Percentiles rank a stretch among this genome's conserved stretches.
phyloP scores from a whole-genome alignment of 2,329 filamentous ascomycete genomes.

The Gyromitra esculenta region DNA sequence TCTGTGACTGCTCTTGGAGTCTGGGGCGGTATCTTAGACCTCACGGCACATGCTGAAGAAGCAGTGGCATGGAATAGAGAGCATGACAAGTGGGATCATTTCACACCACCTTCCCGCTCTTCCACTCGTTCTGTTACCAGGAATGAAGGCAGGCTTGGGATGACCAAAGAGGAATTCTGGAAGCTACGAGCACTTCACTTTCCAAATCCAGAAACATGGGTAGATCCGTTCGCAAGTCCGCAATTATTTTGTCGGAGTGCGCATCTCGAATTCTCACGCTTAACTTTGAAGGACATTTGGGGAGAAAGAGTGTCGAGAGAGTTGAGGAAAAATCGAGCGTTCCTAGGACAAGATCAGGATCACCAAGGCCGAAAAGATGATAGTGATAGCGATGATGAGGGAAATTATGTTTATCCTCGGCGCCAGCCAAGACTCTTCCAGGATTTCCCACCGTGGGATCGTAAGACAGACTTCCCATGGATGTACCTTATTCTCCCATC shows the following conservation, averaged over 20 bases:
- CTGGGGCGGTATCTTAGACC: slow-evolving; percentile 36
- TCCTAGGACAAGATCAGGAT: background rate
- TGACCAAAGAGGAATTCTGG: slow-evolving; percentile 16
- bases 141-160: slow-evolving; percentile 1
- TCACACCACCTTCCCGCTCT: background rate
- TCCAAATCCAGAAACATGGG: slow-evolving; percentile 35
- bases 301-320: background rate
- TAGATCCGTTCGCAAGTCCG: slow-evolving; percentile 30
- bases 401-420: background rate
- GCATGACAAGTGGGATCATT: slow-evolving; percentile 24
- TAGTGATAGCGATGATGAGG: background rate
- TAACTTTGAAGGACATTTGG: slow-evolving; percentile 18
- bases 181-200: background rate
- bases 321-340: no score
- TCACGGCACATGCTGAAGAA: slow-evolving; percentile 3
- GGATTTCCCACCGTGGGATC: slow-evolving; percentile 11
- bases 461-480: background rate
- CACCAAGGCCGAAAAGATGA: background rate
- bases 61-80: slow-evolving; percentile 29
- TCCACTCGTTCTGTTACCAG: background rate
- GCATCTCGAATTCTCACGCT: slow-evolving; percentile 19
- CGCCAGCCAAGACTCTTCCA: background rate
- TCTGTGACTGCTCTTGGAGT: slow-evolving; percentile 23
- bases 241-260: slow-evolving; percentile 24
- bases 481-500: slow-evolving; percentile 16